Evolutionary conservation across 2,329 filamentous ascomycete species (phyloP), one percentile per base, ranked within the genome.

Genomic region (Verticillium dahliae): DNA sequence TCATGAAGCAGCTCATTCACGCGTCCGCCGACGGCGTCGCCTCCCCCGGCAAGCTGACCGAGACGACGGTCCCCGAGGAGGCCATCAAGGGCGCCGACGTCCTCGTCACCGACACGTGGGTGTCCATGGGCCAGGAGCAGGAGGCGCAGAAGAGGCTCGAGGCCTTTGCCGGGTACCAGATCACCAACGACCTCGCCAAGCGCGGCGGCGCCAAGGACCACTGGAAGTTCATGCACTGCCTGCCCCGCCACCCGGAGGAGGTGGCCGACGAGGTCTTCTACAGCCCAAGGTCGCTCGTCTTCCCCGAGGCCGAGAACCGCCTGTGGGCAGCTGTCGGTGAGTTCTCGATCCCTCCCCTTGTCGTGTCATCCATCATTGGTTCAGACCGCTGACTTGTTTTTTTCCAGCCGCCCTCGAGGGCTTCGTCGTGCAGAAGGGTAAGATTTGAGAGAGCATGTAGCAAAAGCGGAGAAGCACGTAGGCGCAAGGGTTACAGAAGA

Each of bases 161-260:
- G 71, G 92, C 87, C 2, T 99, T 99, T 73, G 83, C 84, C 35
- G 93, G 94, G 14, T 99, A 93, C 77, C 94, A 97, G 74, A 90
- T 99, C 70, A 97, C 94, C 2, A 85, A 88, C 57, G 90, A 95
- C 54, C 80, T 99, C 67, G 94, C 92, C 1, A 85, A 88, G 75
- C 83, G 88, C 58, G 93, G 92, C 54, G 93, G 92, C 22, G 95
- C 95, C 52, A 96, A 95, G 74, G 81, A 89, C 14, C 84, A 85
- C 65, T 99, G 95, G 95, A 92, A 91, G 76, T 99, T 99, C 74
- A 97, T 99, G 95, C 95, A 99, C 80, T 99, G 95, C 74, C 77
- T 99, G 62, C 95, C 95, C 14, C 85, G 95, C 65, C 93, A 99
- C 72, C 85, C 85, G 0, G 94, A 99, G 75, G 95, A 99, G 78